Percentiles rank a stretch among this genome's conserved stretches.
Evolutionary conservation across 2,329 filamentous ascomycete species (phyloP).

Genomic region (Microcyclosporella mali): DNA sequence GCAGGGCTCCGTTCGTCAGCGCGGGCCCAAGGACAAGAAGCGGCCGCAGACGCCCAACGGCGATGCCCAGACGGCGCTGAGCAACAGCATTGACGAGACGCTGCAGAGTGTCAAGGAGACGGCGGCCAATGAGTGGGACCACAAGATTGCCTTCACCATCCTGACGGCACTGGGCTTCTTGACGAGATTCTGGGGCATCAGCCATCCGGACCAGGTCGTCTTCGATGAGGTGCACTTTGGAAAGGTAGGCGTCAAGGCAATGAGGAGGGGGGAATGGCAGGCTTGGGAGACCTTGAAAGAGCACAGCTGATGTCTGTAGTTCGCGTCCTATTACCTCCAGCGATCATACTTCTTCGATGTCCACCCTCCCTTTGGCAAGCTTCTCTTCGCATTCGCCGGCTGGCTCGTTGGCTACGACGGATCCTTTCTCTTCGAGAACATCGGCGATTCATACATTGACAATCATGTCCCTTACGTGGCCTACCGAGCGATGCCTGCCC

Average conservation of each 20-base stretch:
- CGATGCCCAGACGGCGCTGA: constrained; percentile 12
- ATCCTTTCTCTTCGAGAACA: constrained; percentile 97
- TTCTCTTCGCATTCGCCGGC: constrained; percentile 92
- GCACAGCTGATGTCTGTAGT: constrained; percentile 29
- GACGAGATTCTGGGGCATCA: constrained; percentile 94
- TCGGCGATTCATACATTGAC: constrained; percentile 93
- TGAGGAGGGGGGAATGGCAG: constrained; percentile 8
- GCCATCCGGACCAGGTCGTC: constrained; percentile 90
- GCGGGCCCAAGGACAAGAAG: constrained; percentile 18
- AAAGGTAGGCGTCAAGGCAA: too few species aligned
- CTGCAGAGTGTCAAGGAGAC: constrained; percentile 31
- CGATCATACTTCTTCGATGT: constrained; percentile 99
- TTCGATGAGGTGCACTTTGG: constrained; percentile 99
- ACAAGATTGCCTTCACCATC: constrained; percentile 68
- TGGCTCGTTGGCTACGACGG: constrained; percentile 98
- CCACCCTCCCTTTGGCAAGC: constrained; percentile 95
- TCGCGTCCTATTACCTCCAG: constrained; percentile 73
- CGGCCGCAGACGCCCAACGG: constrained; percentile 19
- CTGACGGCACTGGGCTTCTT: constrained; percentile 80
- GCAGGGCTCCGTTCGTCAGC: constrained; percentile 16
- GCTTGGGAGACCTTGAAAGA: background rate
- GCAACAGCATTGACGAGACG: constrained; percentile 34
- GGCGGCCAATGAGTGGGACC: constrained; percentile 62
- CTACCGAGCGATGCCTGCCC: constrained; percentile 85
- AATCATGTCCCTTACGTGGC: constrained; percentile 98